Base-by-base conservation (phyloP, 805 yeast species). In the Saccharomycopsis selenospora region DNA sequence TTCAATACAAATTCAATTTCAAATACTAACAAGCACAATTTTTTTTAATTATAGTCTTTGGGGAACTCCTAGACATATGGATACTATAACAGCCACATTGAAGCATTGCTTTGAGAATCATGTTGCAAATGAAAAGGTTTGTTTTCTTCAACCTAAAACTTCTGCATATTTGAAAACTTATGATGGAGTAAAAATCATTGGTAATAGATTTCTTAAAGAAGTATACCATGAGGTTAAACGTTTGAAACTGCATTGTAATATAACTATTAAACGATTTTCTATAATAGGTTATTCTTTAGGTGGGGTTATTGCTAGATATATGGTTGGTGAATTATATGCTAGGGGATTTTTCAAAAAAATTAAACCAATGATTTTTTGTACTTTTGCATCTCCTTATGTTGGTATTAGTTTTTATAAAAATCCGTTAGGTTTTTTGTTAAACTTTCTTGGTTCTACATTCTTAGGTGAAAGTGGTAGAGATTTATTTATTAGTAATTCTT, bases 281-380 rank as follows among this genome's bases (percentile, higher is more conserved):
- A 69, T 91, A 38, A 72, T 86, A 2, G 96, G 98, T 0, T 91
- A 90, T 62, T 86, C 96, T 0, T 67, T 91, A 50, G 97, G 98
- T 20, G 98, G 98, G 0, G 65, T 90, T 29, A 78, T 91, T 27
- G 72, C 89, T 0, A 69, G 97, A 45, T 89, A 86, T 61, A 81
- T 88, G 23, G 71, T 89, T 42, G 97, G 97, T 1, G 70, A 83
- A 42, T 67, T 80, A 54, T 75, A 62, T 63, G 81, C 70, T 53
- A 74, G 68, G 56, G 71, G 66, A 51, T 76, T 72, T 60, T 86
- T 80, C 56, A 75, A 74, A 1, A 58, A 58, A 1, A 72, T 86
- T 18, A 71, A 72, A 50, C 96, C 96, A 0, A 67, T 75, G 20
- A 56, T 72, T 36, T 83, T 79, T 54, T 70, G 82, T 2, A 80